Conservation (phyloP, 164 flowering plant species). For the Stephania cephalantha region DNA sequence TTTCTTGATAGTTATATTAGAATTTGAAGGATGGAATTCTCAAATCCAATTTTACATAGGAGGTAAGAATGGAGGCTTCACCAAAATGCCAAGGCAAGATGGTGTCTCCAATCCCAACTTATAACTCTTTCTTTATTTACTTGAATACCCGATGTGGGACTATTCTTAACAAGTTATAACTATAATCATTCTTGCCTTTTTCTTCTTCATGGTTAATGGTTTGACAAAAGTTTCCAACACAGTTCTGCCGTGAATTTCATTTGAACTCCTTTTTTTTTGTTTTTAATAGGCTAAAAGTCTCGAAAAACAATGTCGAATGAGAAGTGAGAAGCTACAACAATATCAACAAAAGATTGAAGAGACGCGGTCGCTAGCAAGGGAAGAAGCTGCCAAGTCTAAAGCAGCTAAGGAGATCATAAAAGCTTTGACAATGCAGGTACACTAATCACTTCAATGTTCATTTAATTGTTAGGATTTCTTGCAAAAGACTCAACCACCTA, state of each 20-base stretch:
- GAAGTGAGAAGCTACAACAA: constrained; percentile 39
- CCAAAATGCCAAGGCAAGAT: no score
- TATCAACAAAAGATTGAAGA: constrained; percentile 40
- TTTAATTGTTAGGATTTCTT: constrained; percentile 1
- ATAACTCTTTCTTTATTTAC: no score
- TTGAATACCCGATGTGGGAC: no score
- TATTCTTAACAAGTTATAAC: no score
- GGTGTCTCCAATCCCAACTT: no score
- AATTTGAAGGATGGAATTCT: no score
- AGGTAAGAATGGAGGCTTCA: no score
- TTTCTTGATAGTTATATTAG: background rate
- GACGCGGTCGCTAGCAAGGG: constrained; percentile 52
- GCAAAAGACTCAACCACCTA: background rate
- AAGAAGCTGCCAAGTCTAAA: constrained; percentile 60
- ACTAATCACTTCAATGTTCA: background rate
- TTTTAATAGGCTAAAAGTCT: constrained; percentile 38
- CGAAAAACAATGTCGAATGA: constrained; percentile 34
- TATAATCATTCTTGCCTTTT: background rate
- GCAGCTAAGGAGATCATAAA: constrained; percentile 65
- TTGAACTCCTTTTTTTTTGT: background rate
- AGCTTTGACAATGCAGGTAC: constrained; percentile 46
- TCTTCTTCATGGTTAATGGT: background rate
- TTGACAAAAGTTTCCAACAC: background rate
- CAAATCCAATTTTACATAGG: no score
- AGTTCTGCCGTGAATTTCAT: constrained; percentile 6